These are phyloP conservation scores for Mycotypha africana DNA, from an alignment of 371 early-diverging fungal species.

Conservation along the genomic window DNA sequence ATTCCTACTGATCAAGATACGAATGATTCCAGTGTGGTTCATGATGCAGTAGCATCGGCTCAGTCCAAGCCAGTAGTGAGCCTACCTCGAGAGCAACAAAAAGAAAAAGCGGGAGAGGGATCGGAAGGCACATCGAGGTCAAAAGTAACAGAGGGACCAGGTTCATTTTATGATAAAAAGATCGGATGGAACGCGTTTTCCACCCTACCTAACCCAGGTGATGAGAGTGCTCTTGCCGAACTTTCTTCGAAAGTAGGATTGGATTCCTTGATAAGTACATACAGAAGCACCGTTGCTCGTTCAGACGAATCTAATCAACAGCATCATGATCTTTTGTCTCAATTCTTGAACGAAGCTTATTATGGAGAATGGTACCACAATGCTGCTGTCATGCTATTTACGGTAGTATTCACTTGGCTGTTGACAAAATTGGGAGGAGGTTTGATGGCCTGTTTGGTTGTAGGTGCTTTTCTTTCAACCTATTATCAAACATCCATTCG, in stretches of 20 bases:
- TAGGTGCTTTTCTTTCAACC: conserved; percentile 51
- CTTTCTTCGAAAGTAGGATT: conserved; percentile 13
- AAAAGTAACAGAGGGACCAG: conserved; percentile 4
- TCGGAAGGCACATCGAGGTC: background rate
- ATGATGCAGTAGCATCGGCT: conserved; percentile 11
- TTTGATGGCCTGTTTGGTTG: conserved; percentile 31
- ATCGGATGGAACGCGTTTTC: conserved; percentile 38
- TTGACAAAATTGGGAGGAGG: conserved; percentile 30
- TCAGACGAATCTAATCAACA: background rate
- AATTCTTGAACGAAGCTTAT: conserved; percentile 29
- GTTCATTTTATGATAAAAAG: conserved; percentile 10
- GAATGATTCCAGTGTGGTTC: conserved; percentile 7
- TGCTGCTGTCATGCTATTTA: conserved; percentile 25
- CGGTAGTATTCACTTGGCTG: conserved; percentile 30
- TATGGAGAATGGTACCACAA: conserved; percentile 39
- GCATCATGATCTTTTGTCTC: conserved; percentile 16
- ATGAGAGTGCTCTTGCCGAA: conserved; percentile 12
- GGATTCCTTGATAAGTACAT: conserved; percentile 13
- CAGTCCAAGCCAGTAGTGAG: conserved; percentile 12
- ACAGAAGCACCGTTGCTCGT: conserved; percentile 11
- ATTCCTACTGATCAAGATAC: conserved; percentile 20
- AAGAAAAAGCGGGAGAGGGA: background rate
- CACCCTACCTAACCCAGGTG: conserved; percentile 27
- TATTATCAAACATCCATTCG: conserved; percentile 76
- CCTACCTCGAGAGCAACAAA: background rate